Conservation (phyloP, 257 asterid genomes). For the Hygrophila difformis region DNA sequence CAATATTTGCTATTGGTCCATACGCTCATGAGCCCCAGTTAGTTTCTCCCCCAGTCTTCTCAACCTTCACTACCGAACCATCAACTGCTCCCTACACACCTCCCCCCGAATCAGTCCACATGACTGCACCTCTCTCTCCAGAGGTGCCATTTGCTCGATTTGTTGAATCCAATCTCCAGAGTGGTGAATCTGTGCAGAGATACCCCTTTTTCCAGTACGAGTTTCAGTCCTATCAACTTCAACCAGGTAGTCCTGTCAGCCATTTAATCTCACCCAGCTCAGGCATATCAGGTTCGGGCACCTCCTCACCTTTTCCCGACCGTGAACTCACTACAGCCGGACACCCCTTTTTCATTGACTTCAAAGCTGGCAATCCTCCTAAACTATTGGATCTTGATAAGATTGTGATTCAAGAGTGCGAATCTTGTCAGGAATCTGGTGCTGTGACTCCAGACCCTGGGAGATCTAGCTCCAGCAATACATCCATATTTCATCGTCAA, state of each 20-base stretch:
- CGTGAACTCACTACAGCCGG: slow-evolving; percentile 41
- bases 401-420: slow-evolving; percentile 55
- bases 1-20: slow-evolving; percentile 90
- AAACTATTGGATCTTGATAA: slow-evolving; percentile 69
- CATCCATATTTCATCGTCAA: slow-evolving; percentile 31
- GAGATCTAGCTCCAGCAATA: slow-evolving; percentile 25
- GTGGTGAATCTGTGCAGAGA: slow-evolving; percentile 38
- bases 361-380: slow-evolving; percentile 45
- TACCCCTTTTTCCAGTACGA: slow-evolving; percentile 52
- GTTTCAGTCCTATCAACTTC: slow-evolving; percentile 81
- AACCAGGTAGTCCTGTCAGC: slow-evolving; percentile 95
- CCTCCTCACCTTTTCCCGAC: slow-evolving; percentile 78
- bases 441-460: slow-evolving; percentile 58
- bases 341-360: slow-evolving; percentile 56
- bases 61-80: slow-evolving; percentile 86
- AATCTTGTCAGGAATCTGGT: slow-evolving; percentile 66
- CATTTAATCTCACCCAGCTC: slow-evolving; percentile 88
- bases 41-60: slow-evolving; percentile 92
- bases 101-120: slow-evolving; percentile 80
- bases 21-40: slow-evolving; percentile 85
- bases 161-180: slow-evolving; percentile 62
- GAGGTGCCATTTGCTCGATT: slow-evolving; percentile 96
- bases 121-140: slow-evolving; percentile 94
- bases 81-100: slow-evolving; percentile 96
- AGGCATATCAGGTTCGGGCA: slow-evolving; percentile 86